phyloP scores from a whole-genome alignment of 495 filamentous ascomycete species.

The Cercophora newfieldiana region DNA sequence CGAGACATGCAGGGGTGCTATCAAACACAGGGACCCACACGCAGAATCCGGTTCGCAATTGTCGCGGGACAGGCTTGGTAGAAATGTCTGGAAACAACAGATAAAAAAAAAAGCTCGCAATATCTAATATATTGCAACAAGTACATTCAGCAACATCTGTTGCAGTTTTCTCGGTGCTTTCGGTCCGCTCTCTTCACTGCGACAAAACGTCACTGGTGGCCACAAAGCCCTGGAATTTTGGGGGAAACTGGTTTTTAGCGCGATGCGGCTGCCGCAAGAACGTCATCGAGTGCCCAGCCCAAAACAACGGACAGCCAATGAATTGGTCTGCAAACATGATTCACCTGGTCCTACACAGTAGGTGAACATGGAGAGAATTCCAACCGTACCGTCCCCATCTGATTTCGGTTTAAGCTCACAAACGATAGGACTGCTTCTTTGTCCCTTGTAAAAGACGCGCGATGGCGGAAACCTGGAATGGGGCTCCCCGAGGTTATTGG shows the following conservation, averaged over 20 bases:
- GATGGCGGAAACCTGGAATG: too few relatives aligned
- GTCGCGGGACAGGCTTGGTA: not conserved
- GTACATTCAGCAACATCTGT: not conserved
- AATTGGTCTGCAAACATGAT: not conserved
- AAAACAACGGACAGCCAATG: not conserved
- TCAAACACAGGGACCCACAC: slow-evolving; percentile 3
- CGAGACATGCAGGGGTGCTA: slow-evolving; percentile 6
- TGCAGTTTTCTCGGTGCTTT: not conserved
- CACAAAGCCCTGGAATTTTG: not conserved
- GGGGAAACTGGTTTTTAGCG: not conserved
- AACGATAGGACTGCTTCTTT: too few relatives aligned
- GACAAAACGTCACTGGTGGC: not conserved
- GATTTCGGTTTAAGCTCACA: too few relatives aligned
- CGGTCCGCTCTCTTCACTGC: not conserved
- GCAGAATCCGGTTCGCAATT: not conserved
- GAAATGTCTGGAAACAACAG: not conserved
- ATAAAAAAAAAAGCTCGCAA: not conserved
- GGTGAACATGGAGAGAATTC: not conserved
- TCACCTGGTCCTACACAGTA: not conserved
- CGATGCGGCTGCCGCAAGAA: not conserved
- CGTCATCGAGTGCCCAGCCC: not conserved
- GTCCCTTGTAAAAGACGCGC: too few relatives aligned
- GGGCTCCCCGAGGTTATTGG: too few relatives aligned
- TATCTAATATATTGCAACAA: not conserved
- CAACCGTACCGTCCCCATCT: too few relatives aligned